Base-by-base conservation (phyloP, 2,329 filamentous ascomycete species). In the Botrytis porri region DNA sequence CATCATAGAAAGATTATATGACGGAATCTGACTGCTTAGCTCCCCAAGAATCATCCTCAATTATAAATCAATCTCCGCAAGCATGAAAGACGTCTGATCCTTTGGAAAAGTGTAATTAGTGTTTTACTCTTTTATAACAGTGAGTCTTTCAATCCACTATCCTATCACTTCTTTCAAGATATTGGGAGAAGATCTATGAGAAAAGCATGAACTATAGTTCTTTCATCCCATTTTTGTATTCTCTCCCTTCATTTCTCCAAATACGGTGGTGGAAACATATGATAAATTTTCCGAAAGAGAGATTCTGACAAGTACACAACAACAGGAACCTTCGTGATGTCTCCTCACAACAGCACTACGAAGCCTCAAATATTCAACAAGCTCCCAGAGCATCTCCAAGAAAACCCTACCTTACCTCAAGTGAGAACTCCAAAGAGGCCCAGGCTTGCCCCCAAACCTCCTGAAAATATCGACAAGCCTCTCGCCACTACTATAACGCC, bases 321-420 rank as follows among this genome's bases (percentile, higher is more conserved):
- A 41, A 29, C 10, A 39, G 25, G 9, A 4, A 5, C 2, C 2
- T 6, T 32, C 65, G 5, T 6, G 3, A 67, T 67, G 65, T 7
- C 25, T 25, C 18, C 10, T 6, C 1, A 16, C 2, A 32, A 39
- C 9, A 8, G 10, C 0, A 4, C 2, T 6, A 3, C 37, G 6
- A 57, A 57, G 3, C 35, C 65, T 25, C 48, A 57, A 9, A 32
- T 25, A 25, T n/a, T 37, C 4, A 18, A 57, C 1, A 41, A 32
- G 5, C 18, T 25, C 22, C 18, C 25, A 9, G n/a, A 57, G 3
- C 14, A 22, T 3, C 9, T 10, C n/a, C 65, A 57, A 41, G 65
- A 3, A 10, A 14, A 25, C 4, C 3, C 48, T 2, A 25, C 1
- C 3, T 29, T 7, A 57, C n/a, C 37, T 8, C 9, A 3, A 16